These are phyloP conservation scores for Corinectria fuckeliana DNA, from an alignment of 2,329 filamentous ascomycete genomes.

Conservation along the genomic window DNA sequence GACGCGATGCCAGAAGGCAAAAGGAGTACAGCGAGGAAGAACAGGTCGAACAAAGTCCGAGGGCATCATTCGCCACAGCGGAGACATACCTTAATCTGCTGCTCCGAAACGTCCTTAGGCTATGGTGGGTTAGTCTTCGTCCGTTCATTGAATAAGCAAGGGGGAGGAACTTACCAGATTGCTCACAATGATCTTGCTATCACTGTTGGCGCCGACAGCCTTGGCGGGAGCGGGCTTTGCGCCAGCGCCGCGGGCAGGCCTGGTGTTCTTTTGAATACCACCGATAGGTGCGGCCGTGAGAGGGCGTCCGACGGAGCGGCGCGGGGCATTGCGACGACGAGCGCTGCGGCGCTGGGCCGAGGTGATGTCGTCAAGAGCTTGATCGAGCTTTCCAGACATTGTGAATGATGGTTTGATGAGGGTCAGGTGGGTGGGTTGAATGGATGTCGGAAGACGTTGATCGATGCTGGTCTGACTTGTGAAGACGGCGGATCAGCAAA, in stretches of 20 bases:
- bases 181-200: slow-evolving; percentile 98
- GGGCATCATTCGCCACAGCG: slow-evolving; percentile 72
- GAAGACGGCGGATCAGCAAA: slow-evolving; percentile 35
- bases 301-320: slow-evolving; percentile 58
- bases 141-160: not conserved
- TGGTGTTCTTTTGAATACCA: slow-evolving; percentile 82
- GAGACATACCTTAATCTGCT: slow-evolving; percentile 99
- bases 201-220: slow-evolving; percentile 65
- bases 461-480: slow-evolving; percentile 32
- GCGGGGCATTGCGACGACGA: slow-evolving; percentile 57
- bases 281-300: slow-evolving; percentile 75
- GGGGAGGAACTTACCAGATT: slow-evolving; percentile 76
- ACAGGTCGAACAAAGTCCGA: slow-evolving; percentile 74
- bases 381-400: slow-evolving; percentile 95
- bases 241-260: slow-evolving; percentile 62
- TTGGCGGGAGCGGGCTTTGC: slow-evolving; percentile 70
- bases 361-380: slow-evolving; percentile 97
- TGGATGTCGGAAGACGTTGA: slow-evolving; percentile 12
- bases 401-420: slow-evolving; percentile 42
- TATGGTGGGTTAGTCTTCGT: slow-evolving; percentile 59
- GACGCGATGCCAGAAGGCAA: slow-evolving; percentile 40
- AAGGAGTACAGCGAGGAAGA: slow-evolving; percentile 48
- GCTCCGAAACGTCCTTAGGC: slow-evolving; percentile 96
- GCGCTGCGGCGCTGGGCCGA: slow-evolving; percentile 71
- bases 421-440: slow-evolving; percentile 20